Evolutionary conservation across 2,329 filamentous ascomycete genomes (phyloP), one percentile per base, ranked within the genome.

Genomic region (Mollisiaceae sp.): DNA sequence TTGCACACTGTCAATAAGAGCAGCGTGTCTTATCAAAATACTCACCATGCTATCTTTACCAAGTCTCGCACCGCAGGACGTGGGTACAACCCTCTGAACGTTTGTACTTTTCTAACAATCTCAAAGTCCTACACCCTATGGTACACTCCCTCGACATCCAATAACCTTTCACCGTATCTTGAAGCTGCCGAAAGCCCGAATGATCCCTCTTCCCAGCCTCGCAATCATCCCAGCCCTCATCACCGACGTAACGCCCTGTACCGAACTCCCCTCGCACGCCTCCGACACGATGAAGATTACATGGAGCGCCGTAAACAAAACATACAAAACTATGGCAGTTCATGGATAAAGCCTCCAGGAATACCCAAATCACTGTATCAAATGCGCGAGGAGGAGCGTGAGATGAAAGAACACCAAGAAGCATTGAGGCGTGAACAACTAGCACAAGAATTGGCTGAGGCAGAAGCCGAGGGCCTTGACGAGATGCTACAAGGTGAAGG

Each of bases 291-390:
- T 76, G 95, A 98, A 79, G 85, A 88, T 67, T 85, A 88, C 65
- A 85, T 96, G 69, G 86, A 89, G 62, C 85, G 90, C 9, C 92
- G 94, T 56, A 93, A 94, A 74, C 80, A 87, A 57, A 93, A 94
- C 70, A 90, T 98, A 36, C 87, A 91, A 57, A 91, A 93, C 74
- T 97, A 96, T 75, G 95, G 95, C 66, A 91, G 89, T 70, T 86
- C 86, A 54, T 99, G 95, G 95, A 89, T 99, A 63, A 91, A 91
- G 65, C 95, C 95, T 0, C 93, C 93, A 0, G 95, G 94, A 8
- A 85, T 97, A 63, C 78, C 88, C 64, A 99, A 98, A 82, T 97
- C 94, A 0, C 87, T 97, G 66, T 90, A 96, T 75, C 93, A 96
- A 68, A 87, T 93, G 79, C 89, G 91, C 50, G 95, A 99, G 79